Percentiles rank a stretch among this genome's conserved stretches.
These are phyloP conservation scores for Fusarium sp. DNA, from an alignment of 2,329 filamentous ascomycete genomes.

Conservation along the genomic window DNA sequence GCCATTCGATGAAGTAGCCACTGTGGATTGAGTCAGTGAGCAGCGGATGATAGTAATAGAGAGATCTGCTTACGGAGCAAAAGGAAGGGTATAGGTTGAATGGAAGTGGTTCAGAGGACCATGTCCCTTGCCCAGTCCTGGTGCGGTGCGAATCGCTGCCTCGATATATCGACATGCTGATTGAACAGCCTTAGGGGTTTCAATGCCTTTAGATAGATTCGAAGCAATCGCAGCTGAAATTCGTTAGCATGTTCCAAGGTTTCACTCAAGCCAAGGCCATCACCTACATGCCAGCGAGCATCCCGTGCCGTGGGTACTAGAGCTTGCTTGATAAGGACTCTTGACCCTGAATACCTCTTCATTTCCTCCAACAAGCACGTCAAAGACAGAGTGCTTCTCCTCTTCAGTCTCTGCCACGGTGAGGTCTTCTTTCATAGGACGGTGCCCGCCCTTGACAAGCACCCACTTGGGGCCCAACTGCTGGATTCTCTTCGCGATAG, in stretches of 20 bases:
- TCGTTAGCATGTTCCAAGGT: not conserved
- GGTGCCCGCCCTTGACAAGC: constrained; percentile 89
- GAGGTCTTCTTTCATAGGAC: constrained; percentile 76
- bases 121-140: constrained; percentile 71
- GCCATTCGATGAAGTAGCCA: constrained; percentile 84
- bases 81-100: constrained; percentile 74
- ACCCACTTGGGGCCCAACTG: constrained; percentile 81
- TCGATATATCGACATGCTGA: constrained; percentile 78
- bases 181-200: constrained; percentile 69
- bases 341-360: constrained; percentile 71
- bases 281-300: constrained; percentile 88
- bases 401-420: constrained; percentile 66
- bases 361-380: constrained; percentile 76
- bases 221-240: constrained; percentile 75
- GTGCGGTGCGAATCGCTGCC: constrained; percentile 74
- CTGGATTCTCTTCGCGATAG: constrained; percentile 73
- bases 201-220: constrained; percentile 71
- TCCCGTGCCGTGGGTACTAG: constrained; percentile 92
- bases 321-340: constrained; percentile 76
- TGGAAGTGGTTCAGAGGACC: constrained; percentile 85
- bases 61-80: constrained; percentile 64
- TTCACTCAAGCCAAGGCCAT: not conserved
- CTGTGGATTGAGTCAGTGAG: constrained; percentile 51
- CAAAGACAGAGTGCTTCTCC: constrained; percentile 75
- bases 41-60: fast-evolving